Conservation (phyloP, 495 filamentous ascomycete genomes). For the Ascobolus immersus region DNA sequence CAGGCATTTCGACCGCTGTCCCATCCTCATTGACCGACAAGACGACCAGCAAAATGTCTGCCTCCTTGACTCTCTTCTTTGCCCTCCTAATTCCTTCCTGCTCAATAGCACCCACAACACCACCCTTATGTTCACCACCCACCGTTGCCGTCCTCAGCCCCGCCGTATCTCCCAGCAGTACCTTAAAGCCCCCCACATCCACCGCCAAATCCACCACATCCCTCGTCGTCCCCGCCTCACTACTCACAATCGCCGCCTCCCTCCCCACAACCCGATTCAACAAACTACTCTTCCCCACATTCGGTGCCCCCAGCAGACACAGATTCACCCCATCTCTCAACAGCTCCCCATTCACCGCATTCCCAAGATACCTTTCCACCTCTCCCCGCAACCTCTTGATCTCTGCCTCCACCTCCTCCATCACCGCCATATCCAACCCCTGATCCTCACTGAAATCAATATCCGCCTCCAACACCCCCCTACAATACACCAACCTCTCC, state of each 20-base stretch:
- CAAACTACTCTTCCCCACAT: constrained; percentile 83
- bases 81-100: constrained; percentile 77
- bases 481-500: constrained; percentile 44
- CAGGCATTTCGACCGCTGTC: constrained; percentile 11
- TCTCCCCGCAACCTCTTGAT: constrained; percentile 32
- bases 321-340: constrained; percentile 66
- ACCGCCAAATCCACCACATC: constrained; percentile 85
- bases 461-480: constrained; percentile 77
- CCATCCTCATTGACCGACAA: constrained; percentile 33
- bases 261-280: constrained; percentile 77
- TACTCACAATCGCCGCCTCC: constrained; percentile 82
- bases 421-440: constrained; percentile 72
- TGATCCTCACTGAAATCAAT: constrained; percentile 97
- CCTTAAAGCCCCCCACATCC: constrained; percentile 71
- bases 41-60: constrained; percentile 68
- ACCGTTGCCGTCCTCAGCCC: constrained; percentile 33
- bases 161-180: constrained; percentile 76
- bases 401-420: constrained; percentile 37
- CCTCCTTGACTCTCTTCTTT: constrained; percentile 49
- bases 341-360: constrained; percentile 62
- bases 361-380: constrained; percentile 41
- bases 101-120: constrained; percentile 39
- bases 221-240: constrained; percentile 73
- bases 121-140: constrained; percentile 6
- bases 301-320: constrained; percentile 69